Percentiles rank a stretch among this genome's conserved stretches.
These are phyloP conservation scores for Candida frijolesensis DNA, from an alignment of 1,139 yeast species.

Conservation along the genomic window DNA sequence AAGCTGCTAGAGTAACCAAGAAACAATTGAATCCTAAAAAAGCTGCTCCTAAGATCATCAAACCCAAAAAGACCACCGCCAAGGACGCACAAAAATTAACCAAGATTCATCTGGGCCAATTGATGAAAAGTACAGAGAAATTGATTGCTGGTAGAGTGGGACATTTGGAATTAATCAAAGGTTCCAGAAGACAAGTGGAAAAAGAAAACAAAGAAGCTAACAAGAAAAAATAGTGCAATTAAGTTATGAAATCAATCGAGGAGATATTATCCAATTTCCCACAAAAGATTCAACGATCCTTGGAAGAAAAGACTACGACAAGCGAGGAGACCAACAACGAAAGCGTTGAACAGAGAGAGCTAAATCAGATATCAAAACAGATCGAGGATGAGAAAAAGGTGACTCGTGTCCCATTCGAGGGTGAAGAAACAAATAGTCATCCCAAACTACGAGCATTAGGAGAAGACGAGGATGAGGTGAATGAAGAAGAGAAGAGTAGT, in stretches of 20 bases:
- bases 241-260: conserved; percentile 11
- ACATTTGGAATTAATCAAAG: conserved; percentile 89
- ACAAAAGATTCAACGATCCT: background rate
- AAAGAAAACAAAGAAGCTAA: conserved; percentile 44
- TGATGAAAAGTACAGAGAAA: conserved; percentile 77
- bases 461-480: conserved; percentile 10
- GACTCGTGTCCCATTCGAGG: conserved; percentile 6
- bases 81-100: conserved; percentile 50
- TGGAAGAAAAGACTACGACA: background rate
- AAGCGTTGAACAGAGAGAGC: background rate
- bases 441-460: conserved; percentile 37
- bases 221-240: conserved; percentile 10
- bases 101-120: conserved; percentile 66
- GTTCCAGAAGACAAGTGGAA: conserved; percentile 85
- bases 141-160: conserved; percentile 89
- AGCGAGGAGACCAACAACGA: background rate
- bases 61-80: conserved; percentile 64
- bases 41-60: conserved; percentile 72
- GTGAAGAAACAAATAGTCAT: conserved; percentile 12
- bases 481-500: conserved; percentile 17
- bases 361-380: conserved; percentile 1
- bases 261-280: conserved; percentile 21
- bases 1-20: conserved; percentile 53
- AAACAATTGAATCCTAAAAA: conserved; percentile 59
- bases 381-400: background rate